Conservation (phyloP, 805 yeast species). For the Wickerhamiella domercqiae region DNA sequence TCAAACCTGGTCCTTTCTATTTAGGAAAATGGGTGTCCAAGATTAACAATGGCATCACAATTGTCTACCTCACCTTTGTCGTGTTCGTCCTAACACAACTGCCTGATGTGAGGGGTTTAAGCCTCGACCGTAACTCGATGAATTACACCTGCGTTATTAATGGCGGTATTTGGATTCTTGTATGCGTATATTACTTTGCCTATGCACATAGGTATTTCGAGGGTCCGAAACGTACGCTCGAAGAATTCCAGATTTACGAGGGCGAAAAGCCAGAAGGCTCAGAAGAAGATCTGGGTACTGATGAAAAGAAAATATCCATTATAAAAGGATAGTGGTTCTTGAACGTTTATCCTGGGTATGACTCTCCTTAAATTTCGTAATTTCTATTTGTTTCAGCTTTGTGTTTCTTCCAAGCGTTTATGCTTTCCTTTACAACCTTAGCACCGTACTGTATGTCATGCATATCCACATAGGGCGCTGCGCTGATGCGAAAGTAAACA, state of each 20-base stretch:
- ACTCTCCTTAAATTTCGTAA: too few relatives aligned
- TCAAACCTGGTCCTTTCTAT: slow-evolving; percentile 53
- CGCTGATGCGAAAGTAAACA: slow-evolving; percentile 38
- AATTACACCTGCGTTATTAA: slow-evolving; percentile 56
- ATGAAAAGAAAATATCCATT: too few relatives aligned
- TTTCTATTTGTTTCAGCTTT: too few relatives aligned
- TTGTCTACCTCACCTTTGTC: slow-evolving; percentile 36
- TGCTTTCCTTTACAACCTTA: slow-evolving; percentile 24
- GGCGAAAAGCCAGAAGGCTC: too few relatives aligned
- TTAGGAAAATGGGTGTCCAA: slow-evolving; percentile 37
- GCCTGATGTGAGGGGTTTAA: slow-evolving; percentile 32
- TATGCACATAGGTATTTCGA: slow-evolving; percentile 40
- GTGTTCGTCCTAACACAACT: slow-evolving; percentile 42
- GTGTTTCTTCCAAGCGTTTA: slow-evolving; percentile 22
- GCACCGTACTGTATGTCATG: slow-evolving; percentile 38
- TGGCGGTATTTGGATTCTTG: slow-evolving; percentile 42
- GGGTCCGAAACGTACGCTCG: slow-evolving; percentile 34
- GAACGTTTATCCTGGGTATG: too few relatives aligned
- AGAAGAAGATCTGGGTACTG: too few relatives aligned
- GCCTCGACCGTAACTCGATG: slow-evolving; percentile 31
- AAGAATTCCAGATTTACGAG: not conserved
- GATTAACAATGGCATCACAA: slow-evolving; percentile 32
- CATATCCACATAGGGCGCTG: slow-evolving; percentile 44
- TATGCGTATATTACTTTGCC: slow-evolving; percentile 35
- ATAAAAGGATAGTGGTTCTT: too few relatives aligned